These are phyloP conservation scores for Aristolochia contorta DNA, from an alignment of 164 flowering plant genomes.

Conservation along the genomic window DNA sequence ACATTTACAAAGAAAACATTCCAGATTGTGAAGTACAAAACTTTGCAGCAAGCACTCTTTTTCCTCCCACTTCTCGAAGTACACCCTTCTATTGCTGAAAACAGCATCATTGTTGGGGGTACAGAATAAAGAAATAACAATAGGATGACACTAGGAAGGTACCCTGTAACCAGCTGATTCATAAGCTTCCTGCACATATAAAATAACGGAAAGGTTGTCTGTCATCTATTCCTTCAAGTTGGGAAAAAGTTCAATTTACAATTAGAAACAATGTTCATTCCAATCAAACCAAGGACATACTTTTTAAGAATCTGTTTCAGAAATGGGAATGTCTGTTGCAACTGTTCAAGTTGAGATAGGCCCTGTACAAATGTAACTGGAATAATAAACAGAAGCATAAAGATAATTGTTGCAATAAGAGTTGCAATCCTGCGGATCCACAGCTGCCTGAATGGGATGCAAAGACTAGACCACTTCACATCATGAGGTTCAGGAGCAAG, in stretches of 20 bases:
- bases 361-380: slow-evolving; percentile 82
- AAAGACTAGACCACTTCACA: slow-evolving; percentile 81
- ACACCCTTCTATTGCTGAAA: slow-evolving; percentile 73
- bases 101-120: slow-evolving; percentile 82
- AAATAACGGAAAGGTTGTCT: background rate
- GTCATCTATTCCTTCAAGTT: background rate
- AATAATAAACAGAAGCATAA: slow-evolving; percentile 61
- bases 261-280: background rate
- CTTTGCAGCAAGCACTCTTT: slow-evolving; percentile 76
- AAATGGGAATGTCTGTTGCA: slow-evolving; percentile 55
- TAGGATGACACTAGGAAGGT: slow-evolving; percentile 85
- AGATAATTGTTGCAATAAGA: slow-evolving; percentile 48
- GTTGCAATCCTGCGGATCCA: slow-evolving; percentile 78
- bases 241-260: background rate
- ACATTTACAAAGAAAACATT: slow-evolving; percentile 90
- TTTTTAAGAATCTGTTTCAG: slow-evolving; percentile 44
- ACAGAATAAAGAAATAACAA: slow-evolving; percentile 48
- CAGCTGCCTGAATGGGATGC: slow-evolving; percentile 62
- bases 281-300: slow-evolving; percentile 27
- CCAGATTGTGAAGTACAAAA: slow-evolving; percentile 79
- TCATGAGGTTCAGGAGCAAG: slow-evolving; percentile 88
- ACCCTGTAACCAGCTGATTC: slow-evolving; percentile 71
- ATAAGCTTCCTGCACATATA: slow-evolving; percentile 43
- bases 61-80: slow-evolving; percentile 82
- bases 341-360: slow-evolving; percentile 55